Evolutionary conservation across 208 protist genomes (phyloP).

Genomic region (Entamoeba histolytica): DNA sequence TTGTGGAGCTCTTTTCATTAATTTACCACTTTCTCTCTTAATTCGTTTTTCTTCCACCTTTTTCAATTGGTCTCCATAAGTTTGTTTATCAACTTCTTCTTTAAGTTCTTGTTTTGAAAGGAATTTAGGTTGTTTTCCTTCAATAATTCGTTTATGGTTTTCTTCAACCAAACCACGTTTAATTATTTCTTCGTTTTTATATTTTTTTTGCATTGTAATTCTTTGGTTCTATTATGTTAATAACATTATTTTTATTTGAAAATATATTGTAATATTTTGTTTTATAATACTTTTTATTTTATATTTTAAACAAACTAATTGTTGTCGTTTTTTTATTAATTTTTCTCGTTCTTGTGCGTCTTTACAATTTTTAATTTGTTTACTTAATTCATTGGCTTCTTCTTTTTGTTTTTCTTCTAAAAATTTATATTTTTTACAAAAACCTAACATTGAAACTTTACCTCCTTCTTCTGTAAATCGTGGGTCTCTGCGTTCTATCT

Average conservation of each 20-base stretch:
- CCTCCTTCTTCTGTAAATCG: background rate
- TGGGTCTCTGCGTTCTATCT: background rate
- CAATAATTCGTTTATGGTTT: background rate
- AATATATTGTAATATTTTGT: no score
- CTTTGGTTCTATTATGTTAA: background rate
- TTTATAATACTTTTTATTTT: no score
- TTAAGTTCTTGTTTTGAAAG: background rate
- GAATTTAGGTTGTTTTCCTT: background rate
- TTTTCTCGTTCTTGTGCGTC: background rate
- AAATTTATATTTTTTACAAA: background rate
- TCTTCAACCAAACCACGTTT: background rate
- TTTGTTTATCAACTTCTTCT: background rate
- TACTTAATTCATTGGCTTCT: background rate
- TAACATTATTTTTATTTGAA: no score
- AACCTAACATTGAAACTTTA: background rate
- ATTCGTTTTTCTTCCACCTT: background rate
- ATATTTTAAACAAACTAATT: background rate
- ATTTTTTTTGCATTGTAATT: background rate
- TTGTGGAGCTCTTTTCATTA: background rate
- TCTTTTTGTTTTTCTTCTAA: background rate
- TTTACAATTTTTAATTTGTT: background rate
- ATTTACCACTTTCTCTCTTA: background rate
- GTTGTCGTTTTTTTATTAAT: background rate
- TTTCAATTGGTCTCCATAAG: background rate
- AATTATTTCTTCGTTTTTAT: background rate